Evolutionary conservation across 2,329 filamentous ascomycete species (phyloP).

Genomic region (Colletotrichum neosansevieriae): DNA sequence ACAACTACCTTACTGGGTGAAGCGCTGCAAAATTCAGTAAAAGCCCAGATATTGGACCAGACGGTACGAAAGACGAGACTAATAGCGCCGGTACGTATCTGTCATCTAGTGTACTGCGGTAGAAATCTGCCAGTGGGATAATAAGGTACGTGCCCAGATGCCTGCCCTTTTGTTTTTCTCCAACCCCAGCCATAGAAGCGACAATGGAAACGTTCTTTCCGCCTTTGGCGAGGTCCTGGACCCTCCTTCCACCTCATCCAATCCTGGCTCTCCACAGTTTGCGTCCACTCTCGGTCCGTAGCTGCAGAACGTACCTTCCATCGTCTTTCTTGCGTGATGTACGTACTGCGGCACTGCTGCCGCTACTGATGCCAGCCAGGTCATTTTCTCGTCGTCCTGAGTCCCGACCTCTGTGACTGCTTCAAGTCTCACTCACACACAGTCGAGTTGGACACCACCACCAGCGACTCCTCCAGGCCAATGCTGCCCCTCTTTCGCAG

Average conservation of each 20-base stretch:
- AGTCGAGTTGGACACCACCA: slow-evolving; percentile 13
- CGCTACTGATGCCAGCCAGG: no score
- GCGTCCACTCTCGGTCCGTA: not conserved
- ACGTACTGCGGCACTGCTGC: no score
- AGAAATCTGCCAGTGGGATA: not conserved
- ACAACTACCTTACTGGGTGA: not conserved
- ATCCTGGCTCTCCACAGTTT: not conserved
- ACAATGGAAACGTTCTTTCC: slow-evolving; percentile 41
- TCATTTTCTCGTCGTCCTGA: no score
- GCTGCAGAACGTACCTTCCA: not conserved
- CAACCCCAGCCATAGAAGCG: slow-evolving; percentile 24
- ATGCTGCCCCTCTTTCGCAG: slow-evolving; percentile 8
- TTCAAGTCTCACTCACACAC: not conserved
- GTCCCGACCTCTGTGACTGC: not conserved
- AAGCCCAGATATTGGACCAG: slow-evolving; percentile 1
- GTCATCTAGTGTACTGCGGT: not conserved
- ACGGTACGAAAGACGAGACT: not conserved
- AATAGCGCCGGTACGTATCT: not conserved
- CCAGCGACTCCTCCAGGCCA: slow-evolving; percentile 1
- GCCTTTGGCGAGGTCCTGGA: slow-evolving; percentile 34
- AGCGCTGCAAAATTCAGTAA: slow-evolving; percentile 7
- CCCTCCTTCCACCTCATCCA: not conserved
- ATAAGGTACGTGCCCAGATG: not conserved
- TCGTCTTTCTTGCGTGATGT: not conserved
- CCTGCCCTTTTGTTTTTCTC: no score